A percentile compares a stretch with the other conserved stretches of the same genome.
Conservation (phyloP, 2,329 filamentous ascomycete genomes). For the Talaromyces albobiverticillius region DNA sequence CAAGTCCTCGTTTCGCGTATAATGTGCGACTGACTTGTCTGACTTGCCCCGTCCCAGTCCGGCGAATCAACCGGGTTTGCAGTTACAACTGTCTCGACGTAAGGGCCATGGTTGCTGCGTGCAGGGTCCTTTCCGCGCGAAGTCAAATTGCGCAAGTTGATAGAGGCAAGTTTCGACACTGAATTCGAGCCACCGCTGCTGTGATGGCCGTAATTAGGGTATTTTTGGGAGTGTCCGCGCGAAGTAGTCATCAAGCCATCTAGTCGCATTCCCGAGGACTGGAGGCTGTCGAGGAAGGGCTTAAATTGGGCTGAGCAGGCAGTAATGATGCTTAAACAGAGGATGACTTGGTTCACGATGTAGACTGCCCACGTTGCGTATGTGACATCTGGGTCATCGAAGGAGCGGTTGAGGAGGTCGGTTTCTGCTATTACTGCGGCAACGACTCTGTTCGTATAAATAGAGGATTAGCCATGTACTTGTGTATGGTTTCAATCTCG, state of each 20-base stretch:
- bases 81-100: constrained; percentile 11
- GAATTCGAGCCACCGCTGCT: constrained; percentile 14
- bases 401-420: constrained; percentile 16
- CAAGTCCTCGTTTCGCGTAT: constrained; percentile 26
- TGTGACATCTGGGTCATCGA: constrained; percentile 18
- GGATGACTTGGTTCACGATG: constrained; percentile 18
- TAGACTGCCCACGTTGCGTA: constrained; percentile 22
- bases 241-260: constrained; percentile 16
- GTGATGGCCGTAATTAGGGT: constrained; percentile 7
- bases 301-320: constrained; percentile 31
- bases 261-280: constrained; percentile 27
- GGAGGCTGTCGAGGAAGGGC: constrained; percentile 28
- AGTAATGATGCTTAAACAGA: constrained; percentile 26
- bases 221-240: constrained; percentile 16
- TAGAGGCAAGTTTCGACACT: constrained; percentile 9
- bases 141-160: constrained; percentile 17
- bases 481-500: not conserved
- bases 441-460: constrained; percentile 21
- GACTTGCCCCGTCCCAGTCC: constrained; percentile 25
- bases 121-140: constrained; percentile 12
- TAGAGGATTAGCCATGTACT: not conserved
- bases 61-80: constrained; percentile 14
- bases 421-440: constrained; percentile 24
- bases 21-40: constrained; percentile 25
- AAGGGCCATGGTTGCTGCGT: constrained; percentile 2